A percentile compares a stretch with the other conserved stretches of the same genome.
These are phyloP conservation scores for Lentinula sp. DNA, from an alignment of 768 basidiomycete species.

Conservation along the genomic window DNA sequence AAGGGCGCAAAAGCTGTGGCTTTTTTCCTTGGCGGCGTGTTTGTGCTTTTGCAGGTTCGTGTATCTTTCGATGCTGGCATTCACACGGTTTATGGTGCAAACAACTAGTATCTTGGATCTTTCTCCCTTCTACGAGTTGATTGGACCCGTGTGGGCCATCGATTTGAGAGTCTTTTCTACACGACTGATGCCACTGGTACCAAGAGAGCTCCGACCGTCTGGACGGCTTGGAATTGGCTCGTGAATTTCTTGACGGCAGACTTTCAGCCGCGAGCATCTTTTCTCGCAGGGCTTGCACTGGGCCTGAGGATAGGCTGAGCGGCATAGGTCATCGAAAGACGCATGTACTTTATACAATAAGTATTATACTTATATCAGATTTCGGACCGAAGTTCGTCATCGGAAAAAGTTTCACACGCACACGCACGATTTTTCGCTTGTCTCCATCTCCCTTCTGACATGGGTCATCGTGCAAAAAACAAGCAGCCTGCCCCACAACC, in stretches of 20 bases:
- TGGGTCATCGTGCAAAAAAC: constrained; percentile 84
- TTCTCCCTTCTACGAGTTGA: constrained; percentile 69
- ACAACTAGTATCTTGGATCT: constrained; percentile 70
- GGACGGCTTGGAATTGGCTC: constrained; percentile 59
- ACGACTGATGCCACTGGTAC: constrained; percentile 50
- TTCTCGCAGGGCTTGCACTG: constrained; percentile 75
- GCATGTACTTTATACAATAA: too few species aligned
- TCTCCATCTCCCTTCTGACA: constrained; percentile 20
- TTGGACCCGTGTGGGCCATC: constrained; percentile 59
- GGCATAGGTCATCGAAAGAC: not conserved
- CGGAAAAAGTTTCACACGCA: not conserved
- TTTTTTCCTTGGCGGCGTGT: constrained; percentile 84
- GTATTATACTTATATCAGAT: too few species aligned
- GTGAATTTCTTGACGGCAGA: constrained; percentile 86
- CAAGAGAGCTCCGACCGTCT: constrained; percentile 56
- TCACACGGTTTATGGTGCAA: not conserved
- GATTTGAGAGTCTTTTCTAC: constrained; percentile 73
- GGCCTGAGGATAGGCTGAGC: constrained; percentile 75
- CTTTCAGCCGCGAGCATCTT: constrained; percentile 87
- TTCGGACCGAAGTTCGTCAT: not conserved
- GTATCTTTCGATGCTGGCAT: not conserved
- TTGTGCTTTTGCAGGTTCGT: constrained; percentile 83
- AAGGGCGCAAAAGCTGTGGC: constrained; percentile 86
- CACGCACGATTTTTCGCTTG: constrained; percentile 15
- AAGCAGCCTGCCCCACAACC: constrained; percentile 73